Evolutionary conservation across 257 asterid genomes (phyloP).

Genomic region (Salvia hispanica): DNA sequence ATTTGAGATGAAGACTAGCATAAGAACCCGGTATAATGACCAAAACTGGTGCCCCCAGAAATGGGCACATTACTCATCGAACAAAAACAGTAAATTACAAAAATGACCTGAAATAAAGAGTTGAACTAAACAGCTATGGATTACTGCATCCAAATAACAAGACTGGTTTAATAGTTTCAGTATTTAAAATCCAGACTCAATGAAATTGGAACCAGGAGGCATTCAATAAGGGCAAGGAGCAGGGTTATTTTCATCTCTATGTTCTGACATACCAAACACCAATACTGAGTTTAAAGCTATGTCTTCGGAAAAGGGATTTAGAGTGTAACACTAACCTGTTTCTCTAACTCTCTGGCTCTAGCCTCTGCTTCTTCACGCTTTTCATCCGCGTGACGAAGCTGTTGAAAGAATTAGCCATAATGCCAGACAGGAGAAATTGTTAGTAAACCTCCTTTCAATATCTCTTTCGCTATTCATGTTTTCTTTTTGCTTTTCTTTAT

Average conservation of each 20-base stretch:
- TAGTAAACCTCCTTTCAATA: slow-evolving; percentile 12
- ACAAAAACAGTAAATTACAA: neutral
- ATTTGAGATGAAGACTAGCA: slow-evolving; percentile 27
- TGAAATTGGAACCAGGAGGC: neutral
- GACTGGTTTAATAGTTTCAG: neutral
- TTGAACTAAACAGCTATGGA: slow-evolving; percentile 23
- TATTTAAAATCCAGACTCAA: neutral
- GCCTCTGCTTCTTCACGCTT: slow-evolving; percentile 93
- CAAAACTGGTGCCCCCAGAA: slow-evolving; percentile 21
- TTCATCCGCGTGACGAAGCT: slow-evolving; percentile 90
- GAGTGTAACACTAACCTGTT: slow-evolving; percentile 62
- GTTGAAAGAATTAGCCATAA: slow-evolving; percentile 49
- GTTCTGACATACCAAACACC: slow-evolving; percentile 7
- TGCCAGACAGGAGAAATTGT: slow-evolving; percentile 21
- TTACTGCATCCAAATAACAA: slow-evolving; percentile 3
- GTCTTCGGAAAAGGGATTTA: slow-evolving; percentile 10
- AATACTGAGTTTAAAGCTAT: neutral
- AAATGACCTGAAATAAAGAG: slow-evolving; percentile 23
- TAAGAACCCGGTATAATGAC: slow-evolving; percentile 12
- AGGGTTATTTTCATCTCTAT: neutral
- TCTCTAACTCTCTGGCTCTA: slow-evolving; percentile 89
- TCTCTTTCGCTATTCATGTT: neutral
- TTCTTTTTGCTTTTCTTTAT: neutral
- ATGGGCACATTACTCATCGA: slow-evolving; percentile 13
- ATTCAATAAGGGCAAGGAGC: slow-evolving; percentile 1